These are phyloP conservation scores for Physocladia obscura DNA, from an alignment of 192 early-diverging fungal species.

Conservation along the genomic window DNA sequence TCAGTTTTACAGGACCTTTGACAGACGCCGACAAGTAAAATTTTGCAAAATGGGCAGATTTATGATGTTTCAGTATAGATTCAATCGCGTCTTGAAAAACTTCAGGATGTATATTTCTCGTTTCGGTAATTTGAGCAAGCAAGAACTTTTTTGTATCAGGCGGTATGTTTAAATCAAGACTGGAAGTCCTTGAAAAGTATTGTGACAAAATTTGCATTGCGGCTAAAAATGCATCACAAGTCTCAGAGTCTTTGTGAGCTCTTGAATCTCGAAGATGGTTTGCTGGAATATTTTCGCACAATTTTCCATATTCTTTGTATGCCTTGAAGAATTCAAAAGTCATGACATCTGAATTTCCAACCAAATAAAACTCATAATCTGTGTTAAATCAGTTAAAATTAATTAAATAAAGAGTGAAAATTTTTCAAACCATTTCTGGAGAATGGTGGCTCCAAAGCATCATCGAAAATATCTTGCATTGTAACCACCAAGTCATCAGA, in stretches of 20 bases:
- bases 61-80: conserved; percentile 20
- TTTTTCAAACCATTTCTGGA: not conserved
- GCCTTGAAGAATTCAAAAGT: conserved; percentile 2
- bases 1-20: not conserved
- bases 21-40: conserved; percentile 23
- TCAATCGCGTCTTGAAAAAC: conserved; percentile 31
- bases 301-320: not conserved
- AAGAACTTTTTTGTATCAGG: conserved; percentile 8
- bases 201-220: conserved; percentile 18
- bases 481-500: not conserved
- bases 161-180: conserved; percentile 26
- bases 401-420: not conserved
- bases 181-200: conserved; percentile 10
- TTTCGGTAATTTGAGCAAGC: conserved; percentile 22
- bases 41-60: conserved; percentile 13
- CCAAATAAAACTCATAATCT: conserved; percentile 3
- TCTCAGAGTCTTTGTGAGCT: not conserved
- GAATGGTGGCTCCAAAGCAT: conserved; percentile 10
- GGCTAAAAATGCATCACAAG: conserved; percentile 8
- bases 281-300: conserved; percentile 1
- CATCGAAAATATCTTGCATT: conserved; percentile 3
- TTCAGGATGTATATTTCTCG: conserved; percentile 33
- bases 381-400: not conserved
- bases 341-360: not conserved
- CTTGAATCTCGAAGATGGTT: conserved; percentile 19